Evolutionary conservation across 257 asterid genomes (phyloP).

Genomic region (Petunia axillaris): DNA sequence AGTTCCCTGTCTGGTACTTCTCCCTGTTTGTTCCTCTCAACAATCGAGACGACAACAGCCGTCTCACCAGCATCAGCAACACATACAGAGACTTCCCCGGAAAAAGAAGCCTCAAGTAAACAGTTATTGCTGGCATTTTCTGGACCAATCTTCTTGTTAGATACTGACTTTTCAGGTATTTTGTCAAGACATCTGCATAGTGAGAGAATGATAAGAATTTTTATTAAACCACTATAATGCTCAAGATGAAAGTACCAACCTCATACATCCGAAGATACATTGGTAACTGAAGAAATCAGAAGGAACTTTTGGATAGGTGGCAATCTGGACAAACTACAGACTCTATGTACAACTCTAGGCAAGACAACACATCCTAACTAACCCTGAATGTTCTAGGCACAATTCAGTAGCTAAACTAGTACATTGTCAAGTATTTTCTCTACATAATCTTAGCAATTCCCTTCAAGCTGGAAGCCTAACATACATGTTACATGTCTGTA

Average conservation of each 20-base stretch:
- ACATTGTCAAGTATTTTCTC: neutral
- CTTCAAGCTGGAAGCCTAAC: neutral
- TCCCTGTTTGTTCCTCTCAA: constrained; percentile 55
- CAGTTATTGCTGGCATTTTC: constrained; percentile 43
- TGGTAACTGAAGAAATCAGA: neutral
- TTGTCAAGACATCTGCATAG: constrained; percentile 66
- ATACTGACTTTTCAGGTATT: constrained; percentile 39
- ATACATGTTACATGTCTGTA: neutral
- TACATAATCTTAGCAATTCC: neutral
- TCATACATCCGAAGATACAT: constrained; percentile 8
- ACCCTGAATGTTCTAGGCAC: neutral
- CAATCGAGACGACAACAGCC: constrained; percentile 69
- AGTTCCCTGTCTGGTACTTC: constrained; percentile 43
- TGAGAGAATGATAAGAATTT: constrained; percentile 37
- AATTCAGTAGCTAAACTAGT: neutral
- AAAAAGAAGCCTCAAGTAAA: constrained; percentile 53
- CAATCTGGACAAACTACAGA: neutral
- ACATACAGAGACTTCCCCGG: constrained; percentile 78
- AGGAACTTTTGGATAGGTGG: constrained; percentile 8
- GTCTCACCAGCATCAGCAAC: constrained; percentile 94
- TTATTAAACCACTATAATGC: constrained; percentile 26
- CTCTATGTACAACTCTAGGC: neutral
- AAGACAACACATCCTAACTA: constrained; percentile 17
- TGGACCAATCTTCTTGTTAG: constrained; percentile 43
- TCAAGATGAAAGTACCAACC: constrained; percentile 24